phyloP scores from a whole-genome alignment of 1,284 basidiomycete species.

The Boletus semigastroideus region DNA sequence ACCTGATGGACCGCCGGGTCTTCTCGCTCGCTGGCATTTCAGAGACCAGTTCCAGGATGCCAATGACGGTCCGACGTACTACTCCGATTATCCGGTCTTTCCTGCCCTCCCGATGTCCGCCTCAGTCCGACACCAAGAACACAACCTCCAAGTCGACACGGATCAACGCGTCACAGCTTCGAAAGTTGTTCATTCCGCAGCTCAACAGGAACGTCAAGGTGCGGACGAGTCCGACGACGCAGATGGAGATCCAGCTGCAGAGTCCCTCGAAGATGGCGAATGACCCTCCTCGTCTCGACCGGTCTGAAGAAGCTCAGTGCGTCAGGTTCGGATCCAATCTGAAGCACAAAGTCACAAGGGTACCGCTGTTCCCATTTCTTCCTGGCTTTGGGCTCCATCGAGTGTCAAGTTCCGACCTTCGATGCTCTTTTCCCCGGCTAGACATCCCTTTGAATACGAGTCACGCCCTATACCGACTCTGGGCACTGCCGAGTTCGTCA shows the following conservation, averaged over 20 bases:
- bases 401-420: background rate
- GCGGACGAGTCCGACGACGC: background rate
- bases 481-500: background rate
- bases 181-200: background rate
- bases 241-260: background rate
- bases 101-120: background rate
- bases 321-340: background rate
- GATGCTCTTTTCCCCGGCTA: too few relatives aligned
- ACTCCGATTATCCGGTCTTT: background rate
- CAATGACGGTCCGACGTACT: background rate
- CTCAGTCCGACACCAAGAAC: background rate
- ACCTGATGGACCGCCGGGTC: background rate
- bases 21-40: background rate
- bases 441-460: too few relatives aligned
- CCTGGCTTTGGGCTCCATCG: background rate
- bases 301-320: background rate
- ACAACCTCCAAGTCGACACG: background rate
- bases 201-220: slow-evolving; percentile 1
- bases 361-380: background rate
- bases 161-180: background rate
- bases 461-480: background rate
- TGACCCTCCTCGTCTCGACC: background rate
- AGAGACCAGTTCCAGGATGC: background rate
- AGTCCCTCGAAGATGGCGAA: background rate
- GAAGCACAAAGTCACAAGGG: background rate